Base-by-base conservation (phyloP, 805 yeast species). In the Jamesozyma spencerorum region DNA sequence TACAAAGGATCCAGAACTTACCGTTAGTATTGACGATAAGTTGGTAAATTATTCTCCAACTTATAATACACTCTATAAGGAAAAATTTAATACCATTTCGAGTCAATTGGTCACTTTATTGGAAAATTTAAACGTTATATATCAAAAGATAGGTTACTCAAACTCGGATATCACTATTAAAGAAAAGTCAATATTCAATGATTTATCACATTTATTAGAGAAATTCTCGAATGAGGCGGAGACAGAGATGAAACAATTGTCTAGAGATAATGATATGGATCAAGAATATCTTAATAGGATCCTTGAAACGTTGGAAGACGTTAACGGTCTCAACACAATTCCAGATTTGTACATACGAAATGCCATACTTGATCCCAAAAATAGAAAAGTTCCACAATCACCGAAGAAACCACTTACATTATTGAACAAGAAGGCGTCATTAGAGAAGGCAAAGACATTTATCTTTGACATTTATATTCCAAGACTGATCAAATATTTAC, bases 131-230 rank as follows among this genome's bases (percentile, higher is more conserved):
- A 66, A 70, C 38, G 50, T 51, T 4, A 66, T 75, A 8, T 75
- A 75, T 52, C 62, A 63, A 36, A 70, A 67, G 42, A 77, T 77
- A 31, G 84, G 84, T 1, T 75, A 72, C 50, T 66, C 79, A 1
- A 54, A 65, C n/a, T 50, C 55, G 7, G 80, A 76, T 42, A 70
- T 74, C 2, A 52, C 69, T 12, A 58, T 57, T 29, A 77, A 74
- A 47, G 77, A 74, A 47, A 57, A 68, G 27, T 64, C 66, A 34
- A 69, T 77, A 12, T 76, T 77, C 47, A 66, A 60, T 13, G 66
- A 66, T 4, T 63, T 77, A 5, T 70, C 77, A 28, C 65, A 65
- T 20, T 71, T 77, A 1, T 72, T 77, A 24, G 58, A 65, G 17
- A 63, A 65, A 43, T 74, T 64, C 42, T 54, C 64, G 19, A 47